Base-by-base conservation (phyloP, 306 rosid genomes). In the Sechiopsis laciniata region DNA sequence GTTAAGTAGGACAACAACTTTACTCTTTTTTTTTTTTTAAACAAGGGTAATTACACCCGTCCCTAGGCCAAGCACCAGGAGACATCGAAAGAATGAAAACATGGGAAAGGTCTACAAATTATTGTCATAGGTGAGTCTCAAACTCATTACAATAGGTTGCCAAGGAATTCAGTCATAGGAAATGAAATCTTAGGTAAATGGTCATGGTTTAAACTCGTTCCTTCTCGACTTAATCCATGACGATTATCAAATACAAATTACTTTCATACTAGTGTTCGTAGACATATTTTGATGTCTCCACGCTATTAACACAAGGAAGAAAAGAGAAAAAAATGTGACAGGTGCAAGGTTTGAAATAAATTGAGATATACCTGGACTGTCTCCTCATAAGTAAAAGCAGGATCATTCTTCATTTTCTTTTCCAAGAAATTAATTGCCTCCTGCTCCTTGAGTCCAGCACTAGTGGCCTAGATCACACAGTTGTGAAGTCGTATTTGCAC, bases 371-470 rank as follows among this genome's bases (percentile, higher is more conserved):
- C 99, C 99, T 95, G 99, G 69, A 95, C 97, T 1, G 97, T 95
- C 84, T 95, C 99, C 53, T 89, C 96, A 6, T 91, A 95, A 64
- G 97, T 83, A 84, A 95, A 88, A 26, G 87, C 82, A 76, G 99
- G 99, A 76, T 95, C 96, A 78, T 83, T 91, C 91, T 95, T 95
- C 99, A 95, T 95, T 83, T 95, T 95, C 88, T 95, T 95, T 82
- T 95, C 99, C 91, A 95, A 85, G 87, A 95, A 95, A 85, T 95
- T 95, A 64, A 95, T 91, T 15, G 97, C 99, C 84, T 95, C 99
- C 80, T 95, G 99, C 80, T 95, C 99, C 81, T 95, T 95, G 61
- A 78, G 84, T 77, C 99, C 99, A 80, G 99, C 97, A 78, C 99
- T 95, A 48, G 99, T 91, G 64, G 99, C 97, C 99, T 95, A 76